Base-by-base conservation (phyloP, 352 stramenopile species). In the Lagenidium giganteum region DNA sequence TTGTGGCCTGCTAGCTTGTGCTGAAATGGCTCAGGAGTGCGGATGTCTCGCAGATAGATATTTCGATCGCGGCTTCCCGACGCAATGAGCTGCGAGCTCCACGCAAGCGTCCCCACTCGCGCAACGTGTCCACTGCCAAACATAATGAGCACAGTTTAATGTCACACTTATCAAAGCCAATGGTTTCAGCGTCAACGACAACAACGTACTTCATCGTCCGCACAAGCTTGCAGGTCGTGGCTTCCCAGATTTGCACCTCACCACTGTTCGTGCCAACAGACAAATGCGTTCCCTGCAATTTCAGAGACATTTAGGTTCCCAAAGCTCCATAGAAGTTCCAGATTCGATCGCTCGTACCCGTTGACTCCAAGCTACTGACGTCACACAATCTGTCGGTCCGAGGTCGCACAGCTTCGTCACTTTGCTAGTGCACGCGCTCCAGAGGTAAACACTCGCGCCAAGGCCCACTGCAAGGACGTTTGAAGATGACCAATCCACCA, bases 391-490 rank as follows among this genome's bases (percentile, higher is more conserved):
- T 0, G 46, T 49, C 0, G 66, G 24, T 0, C 78, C 77, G 13
- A 95, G 57, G 47, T 98, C 92, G 57, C 90, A 98, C 3, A 98
- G 69, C 67, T 97, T 97, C 13, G 89, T 97, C 4, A 97, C 81
- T 63, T 93, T 94, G 60, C 81, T 91, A 7, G 81, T 95, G 40
- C 83, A 92, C 3, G 93, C 92, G 52, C 83, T 97, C 95, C 95
- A 98, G 3, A 98, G 64, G 56, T 98, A 99, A 7, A 98, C 94
- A 30, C 80, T 93, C 16, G 79, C 72, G 11, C 87, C 95, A 6
- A 98, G 76, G 13, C 89, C 96, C 20, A 98, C 95, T 2, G 95
- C 93, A 11, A 99, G 67, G 8, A 98, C 83, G 54, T 99, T 98
- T 9, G 83, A 70, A 1, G 87, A 78, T 0, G 87, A 98, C 96